Evolutionary conservation across 768 basidiomycete genomes (phyloP).

Genomic region (Gymnopilus junonius): DNA sequence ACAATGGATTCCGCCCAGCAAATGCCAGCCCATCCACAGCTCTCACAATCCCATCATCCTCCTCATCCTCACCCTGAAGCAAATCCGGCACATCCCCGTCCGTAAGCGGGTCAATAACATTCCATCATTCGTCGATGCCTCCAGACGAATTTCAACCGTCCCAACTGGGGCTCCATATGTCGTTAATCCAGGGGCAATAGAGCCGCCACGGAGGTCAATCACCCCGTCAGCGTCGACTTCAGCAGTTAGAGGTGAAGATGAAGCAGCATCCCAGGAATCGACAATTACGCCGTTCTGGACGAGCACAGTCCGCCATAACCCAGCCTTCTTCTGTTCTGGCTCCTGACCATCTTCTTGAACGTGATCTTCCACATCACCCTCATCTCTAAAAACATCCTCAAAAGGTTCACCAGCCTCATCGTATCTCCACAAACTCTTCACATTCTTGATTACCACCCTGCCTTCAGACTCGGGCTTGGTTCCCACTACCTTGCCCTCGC

Average conservation of each 20-base stretch:
- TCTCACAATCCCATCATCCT: slow-evolving; percentile 49
- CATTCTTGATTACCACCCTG: slow-evolving; percentile 59
- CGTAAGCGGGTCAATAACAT: slow-evolving; percentile 54
- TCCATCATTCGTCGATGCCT: slow-evolving; percentile 69
- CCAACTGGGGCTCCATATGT: slow-evolving; percentile 66
- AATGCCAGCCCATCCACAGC: slow-evolving; percentile 71
- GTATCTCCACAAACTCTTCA: slow-evolving; percentile 42
- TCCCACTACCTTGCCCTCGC: too few species aligned
- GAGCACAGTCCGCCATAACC: slow-evolving; percentile 45
- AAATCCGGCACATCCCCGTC: slow-evolving; percentile 40
- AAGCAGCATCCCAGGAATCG: slow-evolving; percentile 35
- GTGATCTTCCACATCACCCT: too few species aligned
- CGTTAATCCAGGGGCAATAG: slow-evolving; percentile 62
- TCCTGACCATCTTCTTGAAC: too few species aligned
- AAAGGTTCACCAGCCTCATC: slow-evolving; percentile 9
- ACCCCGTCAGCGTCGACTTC: slow-evolving; percentile 30
- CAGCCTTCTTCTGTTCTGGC: background rate
- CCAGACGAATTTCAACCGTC: slow-evolving; percentile 67
- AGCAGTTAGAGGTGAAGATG: slow-evolving; percentile 21
- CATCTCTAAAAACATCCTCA: too few species aligned
- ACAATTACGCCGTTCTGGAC: slow-evolving; percentile 57
- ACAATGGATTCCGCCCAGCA: slow-evolving; percentile 54
- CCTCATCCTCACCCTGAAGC: slow-evolving; percentile 44
- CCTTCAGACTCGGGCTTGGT: too few species aligned
- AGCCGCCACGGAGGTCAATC: slow-evolving; percentile 65